Evolutionary conservation across 768 basidiomycete species (phyloP).

Genomic region (Amyloporia xantha): DNA sequence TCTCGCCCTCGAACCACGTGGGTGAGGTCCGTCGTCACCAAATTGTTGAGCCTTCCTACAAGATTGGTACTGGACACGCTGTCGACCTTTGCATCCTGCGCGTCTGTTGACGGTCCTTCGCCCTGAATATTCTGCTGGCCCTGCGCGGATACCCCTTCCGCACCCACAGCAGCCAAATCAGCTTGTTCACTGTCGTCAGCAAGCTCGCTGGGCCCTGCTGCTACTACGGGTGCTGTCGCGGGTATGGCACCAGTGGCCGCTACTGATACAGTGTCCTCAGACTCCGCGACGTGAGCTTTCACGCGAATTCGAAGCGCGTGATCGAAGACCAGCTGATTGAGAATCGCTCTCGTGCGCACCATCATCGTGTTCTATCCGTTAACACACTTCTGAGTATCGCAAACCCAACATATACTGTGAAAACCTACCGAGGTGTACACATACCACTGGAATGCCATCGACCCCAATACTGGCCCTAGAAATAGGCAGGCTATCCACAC

Average conservation of each 20-base stretch:
- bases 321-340: slow-evolving; percentile 45
- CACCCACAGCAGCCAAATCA: neutral
- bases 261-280: neutral
- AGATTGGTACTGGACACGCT: too few relatives aligned
- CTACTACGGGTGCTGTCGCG: neutral
- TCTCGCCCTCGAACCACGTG: slow-evolving; percentile 23
- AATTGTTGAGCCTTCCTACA: slow-evolving; percentile 68
- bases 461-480: slow-evolving; percentile 39
- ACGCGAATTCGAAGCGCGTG: slow-evolving; percentile 55
- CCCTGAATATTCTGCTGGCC: neutral
- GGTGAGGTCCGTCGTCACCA: slow-evolving; percentile 41
- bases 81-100: neutral
- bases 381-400: neutral
- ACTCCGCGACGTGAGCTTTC: slow-evolving; percentile 32
- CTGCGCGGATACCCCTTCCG: neutral
- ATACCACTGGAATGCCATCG: slow-evolving; percentile 49
- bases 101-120: neutral
- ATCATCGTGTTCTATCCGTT: slow-evolving; percentile 38
- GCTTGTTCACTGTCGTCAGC: neutral
- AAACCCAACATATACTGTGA: neutral
- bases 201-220: neutral
- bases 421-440: slow-evolving; percentile 24
- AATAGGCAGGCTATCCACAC: slow-evolving; percentile 55
- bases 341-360: slow-evolving; percentile 42
- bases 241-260: neutral